Base-by-base conservation (phyloP, 345 rosid genomes). In the Ceriops decandra region DNA sequence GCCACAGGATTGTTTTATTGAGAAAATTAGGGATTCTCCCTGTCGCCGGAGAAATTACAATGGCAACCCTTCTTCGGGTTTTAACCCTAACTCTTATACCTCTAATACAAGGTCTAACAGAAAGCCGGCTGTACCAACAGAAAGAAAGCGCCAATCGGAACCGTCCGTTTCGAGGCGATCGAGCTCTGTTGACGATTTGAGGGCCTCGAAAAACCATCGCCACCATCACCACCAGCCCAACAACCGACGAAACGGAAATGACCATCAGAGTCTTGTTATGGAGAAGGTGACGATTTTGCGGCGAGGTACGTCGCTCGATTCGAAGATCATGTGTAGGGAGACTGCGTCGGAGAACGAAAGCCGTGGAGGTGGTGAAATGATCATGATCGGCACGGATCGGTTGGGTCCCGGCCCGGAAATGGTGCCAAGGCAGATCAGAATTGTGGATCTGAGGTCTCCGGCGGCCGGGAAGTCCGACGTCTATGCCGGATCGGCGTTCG, bases 1-100 rank as follows among this genome's bases (percentile, higher is more conserved):
- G 71, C 95, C 99, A 20, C 98, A 84, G 72, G 85, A 86, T 64
- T 82, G 85, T 84, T 75, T 90, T 68, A 68, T 67, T 42, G 78
- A 81, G 22, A 72, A 85, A 51, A 74, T 85, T 30, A 76, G 85
- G 72, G 73, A 74, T 57, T 57, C 87, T 74, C 85, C 95, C 5
- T 70, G 56, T 9, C 87, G 85, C 52, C 86, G 91, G 76, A 86
- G 79, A 42, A 83, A 69, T 66, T 72, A 38, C 28, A 77, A 54
- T 22, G 59, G 59, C 24, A 22, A 19, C 5, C 5, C 17, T 42
- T 15, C 30, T 22, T 22, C 30, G 2, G 16, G 30, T 54, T 22
- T 22, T 54, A 2, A 9, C 6, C 38, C 70, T 9, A 63, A 31
- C 38, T 6, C 6, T 36, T 6, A 35, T 42, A 28, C 64, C 42